Percentiles rank a stretch among this genome's conserved stretches.
Evolutionary conservation across 2,329 filamentous ascomycete genomes (phyloP).

Genomic region (Alternaria dauci): DNA sequence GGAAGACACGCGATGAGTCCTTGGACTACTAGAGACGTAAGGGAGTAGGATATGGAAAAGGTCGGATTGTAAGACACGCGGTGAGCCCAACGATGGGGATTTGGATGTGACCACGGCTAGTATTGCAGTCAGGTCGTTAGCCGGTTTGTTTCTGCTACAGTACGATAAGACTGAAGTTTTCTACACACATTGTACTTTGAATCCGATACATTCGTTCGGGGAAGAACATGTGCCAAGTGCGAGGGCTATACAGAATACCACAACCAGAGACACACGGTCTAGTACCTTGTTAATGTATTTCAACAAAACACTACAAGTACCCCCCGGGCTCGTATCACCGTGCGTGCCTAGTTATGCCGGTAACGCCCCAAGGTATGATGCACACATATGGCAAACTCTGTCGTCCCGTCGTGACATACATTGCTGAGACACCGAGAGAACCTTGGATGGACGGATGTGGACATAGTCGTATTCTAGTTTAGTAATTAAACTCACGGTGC

Average conservation of each 20-base stretch:
- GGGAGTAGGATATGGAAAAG: neutral
- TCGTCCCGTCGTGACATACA: neutral
- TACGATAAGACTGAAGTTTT: neutral
- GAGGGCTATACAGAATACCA: neutral
- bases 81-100: neutral
- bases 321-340: no score
- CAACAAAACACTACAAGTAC: no score
- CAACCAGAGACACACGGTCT: neutral
- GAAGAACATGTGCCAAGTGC: neutral
- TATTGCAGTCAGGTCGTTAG: neutral
- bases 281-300: no score
- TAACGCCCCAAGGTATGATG: no score
- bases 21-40: neutral
- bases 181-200: neutral
- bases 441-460: neutral
- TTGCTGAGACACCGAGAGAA: neutral
- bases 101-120: neutral
- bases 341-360: no score
- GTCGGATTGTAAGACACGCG: neutral
- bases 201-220: neutral
- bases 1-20: neutral
- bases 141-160: neutral
- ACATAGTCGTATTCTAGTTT: neutral
- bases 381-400: neutral
- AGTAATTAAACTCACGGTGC: neutral